Conservation (phyloP, 306 rosid genomes). For the Castanopsis chinensis region DNA sequence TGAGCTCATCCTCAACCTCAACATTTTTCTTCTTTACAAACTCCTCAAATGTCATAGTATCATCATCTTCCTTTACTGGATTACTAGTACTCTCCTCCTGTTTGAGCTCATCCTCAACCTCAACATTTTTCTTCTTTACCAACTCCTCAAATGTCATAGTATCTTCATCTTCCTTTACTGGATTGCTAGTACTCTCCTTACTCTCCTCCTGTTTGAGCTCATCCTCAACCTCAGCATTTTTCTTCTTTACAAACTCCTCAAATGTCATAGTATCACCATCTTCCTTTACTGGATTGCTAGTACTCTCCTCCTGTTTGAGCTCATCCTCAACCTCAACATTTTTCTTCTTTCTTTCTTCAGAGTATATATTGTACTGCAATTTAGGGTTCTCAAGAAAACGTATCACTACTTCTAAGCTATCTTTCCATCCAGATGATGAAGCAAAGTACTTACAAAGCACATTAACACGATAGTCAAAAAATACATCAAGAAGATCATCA, state of each 20-base stretch:
- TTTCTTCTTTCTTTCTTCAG: not conserved
- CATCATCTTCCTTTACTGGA: not conserved
- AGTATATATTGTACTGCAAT: conserved; percentile 6
- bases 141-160: too few species aligned
- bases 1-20: too few species aligned
- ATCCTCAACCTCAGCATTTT: too few species aligned
- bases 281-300: not conserved
- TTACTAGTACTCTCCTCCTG: not conserved
- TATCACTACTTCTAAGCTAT: conserved; percentile 13
- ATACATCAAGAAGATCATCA: conserved; percentile 21
- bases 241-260: too few species aligned
- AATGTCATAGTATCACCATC: not conserved
- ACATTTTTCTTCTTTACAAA: too few species aligned
- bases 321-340: not conserved
- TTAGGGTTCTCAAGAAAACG: conserved; percentile 28
- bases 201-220: too few species aligned
- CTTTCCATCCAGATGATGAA: conserved; percentile 15
- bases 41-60: too few species aligned
- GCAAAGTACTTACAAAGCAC: not conserved
- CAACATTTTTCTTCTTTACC: too few species aligned
- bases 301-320: not conserved
- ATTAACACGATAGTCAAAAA: conserved; percentile 19
- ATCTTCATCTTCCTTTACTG: too few species aligned
- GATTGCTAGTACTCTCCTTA: too few species aligned
- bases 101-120: not conserved